Percentiles rank a stretch among this genome's conserved stretches.
These are phyloP conservation scores for Mariannaea sp. DNA, from an alignment of 2,329 filamentous ascomycete genomes.

Conservation along the genomic window DNA sequence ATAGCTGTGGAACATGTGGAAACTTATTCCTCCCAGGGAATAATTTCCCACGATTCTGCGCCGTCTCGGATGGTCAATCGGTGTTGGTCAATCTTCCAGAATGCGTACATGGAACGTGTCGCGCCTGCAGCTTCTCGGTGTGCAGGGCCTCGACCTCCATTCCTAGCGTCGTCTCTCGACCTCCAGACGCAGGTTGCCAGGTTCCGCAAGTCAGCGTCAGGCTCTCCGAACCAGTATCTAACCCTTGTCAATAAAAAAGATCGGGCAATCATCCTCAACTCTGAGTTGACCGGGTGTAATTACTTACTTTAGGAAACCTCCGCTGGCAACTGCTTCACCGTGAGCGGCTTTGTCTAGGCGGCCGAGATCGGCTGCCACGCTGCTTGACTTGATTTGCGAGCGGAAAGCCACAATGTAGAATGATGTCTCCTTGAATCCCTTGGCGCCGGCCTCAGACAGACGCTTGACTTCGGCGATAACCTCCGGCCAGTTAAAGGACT, in stretches of 20 bases:
- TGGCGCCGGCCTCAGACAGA: slow-evolving; percentile 52
- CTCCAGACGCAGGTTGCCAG: slow-evolving; percentile 79
- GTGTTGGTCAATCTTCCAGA: slow-evolving; percentile 72
- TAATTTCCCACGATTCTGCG: slow-evolving; percentile 66
- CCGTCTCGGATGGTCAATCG: slow-evolving; percentile 71
- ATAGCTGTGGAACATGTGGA: background rate
- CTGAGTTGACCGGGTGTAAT: too few relatives aligned
- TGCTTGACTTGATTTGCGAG: slow-evolving; percentile 69
- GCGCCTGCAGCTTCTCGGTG: slow-evolving; percentile 68
- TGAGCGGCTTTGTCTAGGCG: slow-evolving; percentile 79
- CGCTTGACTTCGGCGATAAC: slow-evolving; percentile 63
- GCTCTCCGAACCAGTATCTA: slow-evolving; percentile 86
- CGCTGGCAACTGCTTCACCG: slow-evolving; percentile 76
- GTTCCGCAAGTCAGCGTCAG: slow-evolving; percentile 72
- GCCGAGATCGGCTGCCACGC: slow-evolving; percentile 70
- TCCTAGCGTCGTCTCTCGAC: slow-evolving; percentile 61
- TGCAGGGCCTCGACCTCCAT: slow-evolving; percentile 63
- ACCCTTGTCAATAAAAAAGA: slow-evolving; percentile 24
- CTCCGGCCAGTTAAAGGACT: slow-evolving; percentile 76
- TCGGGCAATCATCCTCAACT: background rate
- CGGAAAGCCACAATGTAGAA: slow-evolving; percentile 90
- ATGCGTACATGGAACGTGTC: slow-evolving; percentile 65
- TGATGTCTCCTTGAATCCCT: slow-evolving; percentile 61
- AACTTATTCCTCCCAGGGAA: slow-evolving; percentile 54
- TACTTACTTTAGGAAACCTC: slow-evolving; percentile 77